phyloP scores from a whole-genome alignment of 805 yeast species.

The Candida saitoana region DNA sequence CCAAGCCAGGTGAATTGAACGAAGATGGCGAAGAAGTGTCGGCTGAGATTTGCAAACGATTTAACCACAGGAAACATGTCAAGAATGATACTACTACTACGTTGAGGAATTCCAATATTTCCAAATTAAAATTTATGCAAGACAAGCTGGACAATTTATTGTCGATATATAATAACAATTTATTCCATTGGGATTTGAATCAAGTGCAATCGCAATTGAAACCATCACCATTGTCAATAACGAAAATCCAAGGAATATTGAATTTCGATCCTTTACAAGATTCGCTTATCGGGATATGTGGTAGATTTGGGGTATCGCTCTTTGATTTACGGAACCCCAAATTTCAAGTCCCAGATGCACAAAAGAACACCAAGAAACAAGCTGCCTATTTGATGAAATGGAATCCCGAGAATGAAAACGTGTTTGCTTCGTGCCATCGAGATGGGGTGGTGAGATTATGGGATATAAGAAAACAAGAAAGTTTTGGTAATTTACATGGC shows the following conservation, averaged over 20 bases:
- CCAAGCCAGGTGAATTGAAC: conserved; percentile 29
- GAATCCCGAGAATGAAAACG: conserved; percentile 57
- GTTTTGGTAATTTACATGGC: conserved; percentile 50
- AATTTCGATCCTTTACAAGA: conserved; percentile 47
- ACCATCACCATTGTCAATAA: conserved; percentile 51
- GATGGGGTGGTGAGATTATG: conserved; percentile 60
- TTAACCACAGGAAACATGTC: conserved; percentile 71
- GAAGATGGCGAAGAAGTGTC: conserved; percentile 31
- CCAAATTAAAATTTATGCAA: conserved; percentile 23
- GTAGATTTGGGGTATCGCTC: conserved; percentile 69
- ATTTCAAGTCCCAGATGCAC: conserved; percentile 27
- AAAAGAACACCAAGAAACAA: conserved; percentile 15
- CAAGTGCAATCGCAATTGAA: conserved; percentile 42
- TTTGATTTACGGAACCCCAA: conserved; percentile 60
- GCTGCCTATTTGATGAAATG: conserved; percentile 50
- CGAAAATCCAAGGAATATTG: conserved; percentile 47
- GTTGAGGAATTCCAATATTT: conserved; percentile 22
- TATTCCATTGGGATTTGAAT: conserved; percentile 74
- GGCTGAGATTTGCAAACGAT: conserved; percentile 75
- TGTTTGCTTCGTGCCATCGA: conserved; percentile 61
- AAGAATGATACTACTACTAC: conserved; percentile 23
- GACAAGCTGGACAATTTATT: conserved; percentile 46
- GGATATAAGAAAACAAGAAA: conserved; percentile 66
- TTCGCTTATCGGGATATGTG: conserved; percentile 60
- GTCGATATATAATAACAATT: conserved; percentile 60